Evolutionary conservation across 2,329 filamentous ascomycete genomes (phyloP).

Genomic region (Pseudocercospora musae): DNA sequence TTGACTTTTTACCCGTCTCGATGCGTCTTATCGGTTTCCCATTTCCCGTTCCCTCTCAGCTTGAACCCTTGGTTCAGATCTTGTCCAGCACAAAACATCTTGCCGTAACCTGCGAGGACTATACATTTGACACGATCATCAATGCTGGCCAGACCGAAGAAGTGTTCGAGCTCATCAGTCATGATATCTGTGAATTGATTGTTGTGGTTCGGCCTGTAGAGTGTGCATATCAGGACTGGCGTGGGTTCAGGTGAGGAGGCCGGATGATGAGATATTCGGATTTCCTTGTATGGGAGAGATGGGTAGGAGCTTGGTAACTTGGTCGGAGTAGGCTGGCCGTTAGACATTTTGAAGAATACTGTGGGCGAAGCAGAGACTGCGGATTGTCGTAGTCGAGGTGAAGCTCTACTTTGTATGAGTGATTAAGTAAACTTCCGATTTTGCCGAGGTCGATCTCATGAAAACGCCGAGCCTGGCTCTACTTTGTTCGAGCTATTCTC

Average conservation of each 20-base stretch:
- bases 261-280: constrained; percentile 23
- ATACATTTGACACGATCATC: constrained; percentile 22
- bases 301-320: background rate
- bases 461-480: background rate
- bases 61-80: constrained; percentile 25
- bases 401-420: background rate
- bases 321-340: background rate
- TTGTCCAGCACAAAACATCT: constrained; percentile 23
- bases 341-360: background rate
- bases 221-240: constrained; percentile 20
- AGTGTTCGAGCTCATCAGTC: constrained; percentile 25
- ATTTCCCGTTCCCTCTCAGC: constrained; percentile 18
- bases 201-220: constrained; percentile 19
- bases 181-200: constrained; percentile 26
- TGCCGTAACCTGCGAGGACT: constrained; percentile 20
- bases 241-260: constrained; percentile 15
- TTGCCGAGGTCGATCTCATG: background rate
- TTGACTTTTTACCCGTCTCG: constrained; percentile 18
- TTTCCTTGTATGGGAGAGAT: constrained; percentile 15
- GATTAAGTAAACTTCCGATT: background rate
- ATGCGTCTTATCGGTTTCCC: constrained; percentile 23
- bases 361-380: background rate
- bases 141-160: constrained; percentile 22
- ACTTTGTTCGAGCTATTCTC: background rate
- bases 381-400: background rate